phyloP scores from a whole-genome alignment of 257 asterid species.

The Ehretia macrophylla region DNA sequence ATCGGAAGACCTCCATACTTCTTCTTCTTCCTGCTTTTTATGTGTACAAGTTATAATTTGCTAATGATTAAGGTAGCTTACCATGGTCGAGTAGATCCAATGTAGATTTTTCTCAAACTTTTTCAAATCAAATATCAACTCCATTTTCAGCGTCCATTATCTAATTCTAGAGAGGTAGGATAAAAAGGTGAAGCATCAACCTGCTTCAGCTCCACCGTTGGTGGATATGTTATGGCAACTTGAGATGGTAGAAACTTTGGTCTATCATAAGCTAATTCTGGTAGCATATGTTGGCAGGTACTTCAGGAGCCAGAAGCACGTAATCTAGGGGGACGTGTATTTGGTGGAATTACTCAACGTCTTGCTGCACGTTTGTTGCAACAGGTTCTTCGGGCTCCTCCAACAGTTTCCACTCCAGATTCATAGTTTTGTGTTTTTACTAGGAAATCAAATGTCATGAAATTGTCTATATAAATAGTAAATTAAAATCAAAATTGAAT shows the following conservation, averaged over 20 bases:
- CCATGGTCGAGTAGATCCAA: too few relatives aligned
- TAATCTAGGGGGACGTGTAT: constrained; percentile 81
- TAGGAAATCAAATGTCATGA: background rate
- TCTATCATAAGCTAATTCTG: constrained; percentile 17
- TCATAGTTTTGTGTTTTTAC: background rate
- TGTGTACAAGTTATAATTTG: too few relatives aligned
- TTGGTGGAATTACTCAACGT: constrained; percentile 93
- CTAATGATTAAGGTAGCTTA: too few relatives aligned
- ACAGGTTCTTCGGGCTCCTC: constrained; percentile 83
- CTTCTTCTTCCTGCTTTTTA: too few relatives aligned
- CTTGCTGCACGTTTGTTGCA: constrained; percentile 95
- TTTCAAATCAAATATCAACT: too few relatives aligned
- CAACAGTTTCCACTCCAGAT: constrained; percentile 23
- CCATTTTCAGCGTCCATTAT: background rate
- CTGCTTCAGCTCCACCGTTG: background rate
- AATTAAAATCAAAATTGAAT: background rate
- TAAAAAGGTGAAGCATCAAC: background rate
- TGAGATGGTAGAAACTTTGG: background rate
- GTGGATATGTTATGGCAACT: background rate
- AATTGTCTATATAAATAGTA: background rate
- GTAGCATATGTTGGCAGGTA: constrained; percentile 42
- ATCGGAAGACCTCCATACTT: too few relatives aligned
- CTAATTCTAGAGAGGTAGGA: background rate
- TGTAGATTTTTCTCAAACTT: too few relatives aligned
- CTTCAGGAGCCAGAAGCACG: constrained; percentile 94